A percentile compares a stretch with the other conserved stretches of the same genome.
Conservation (phyloP, 2,329 filamentous ascomycete species). For the Colletotrichum tofieldiae region DNA sequence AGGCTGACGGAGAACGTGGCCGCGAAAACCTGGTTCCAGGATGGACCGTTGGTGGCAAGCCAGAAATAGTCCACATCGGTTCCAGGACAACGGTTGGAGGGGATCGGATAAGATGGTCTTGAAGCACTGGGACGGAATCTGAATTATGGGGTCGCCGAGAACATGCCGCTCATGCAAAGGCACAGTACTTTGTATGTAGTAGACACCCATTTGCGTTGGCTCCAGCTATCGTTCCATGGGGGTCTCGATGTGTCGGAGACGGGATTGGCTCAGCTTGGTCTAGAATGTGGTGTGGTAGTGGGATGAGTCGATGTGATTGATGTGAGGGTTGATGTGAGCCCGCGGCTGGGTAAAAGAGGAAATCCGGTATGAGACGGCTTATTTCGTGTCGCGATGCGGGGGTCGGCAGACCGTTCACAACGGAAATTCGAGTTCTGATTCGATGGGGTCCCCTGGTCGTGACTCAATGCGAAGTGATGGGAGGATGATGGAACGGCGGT, state of each 20-base stretch:
- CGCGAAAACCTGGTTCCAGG: background rate
- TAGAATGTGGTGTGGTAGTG: conserved; percentile 33
- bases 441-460: conserved; percentile 20
- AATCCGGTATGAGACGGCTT: conserved; percentile 9
- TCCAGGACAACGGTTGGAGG: conserved; percentile 19
- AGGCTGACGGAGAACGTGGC: conserved; percentile 15
- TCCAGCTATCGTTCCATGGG: conserved; percentile 10
- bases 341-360: conserved; percentile 2
- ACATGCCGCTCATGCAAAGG: background rate
- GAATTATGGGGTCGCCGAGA: conserved; percentile 29
- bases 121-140: conserved; percentile 23
- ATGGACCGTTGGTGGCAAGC: conserved; percentile 16
- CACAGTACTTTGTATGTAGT: background rate
- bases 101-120: conserved; percentile 27
- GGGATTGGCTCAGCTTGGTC: conserved; percentile 7
- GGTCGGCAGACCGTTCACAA: conserved; percentile 3
- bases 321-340: background rate
- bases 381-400: conserved; percentile 15
- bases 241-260: background rate
- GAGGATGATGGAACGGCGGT: conserved; percentile 29
- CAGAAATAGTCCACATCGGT: conserved; percentile 20
- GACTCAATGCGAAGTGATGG: conserved; percentile 40
- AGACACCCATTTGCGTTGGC: conserved; percentile 7
- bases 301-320: conserved; percentile 28
- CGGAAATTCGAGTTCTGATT: conserved; percentile 19